Evolutionary conservation across 768 basidiomycete genomes (phyloP), one percentile per base, ranked within the genome.

Genomic region (Tephrocybe sp.): DNA sequence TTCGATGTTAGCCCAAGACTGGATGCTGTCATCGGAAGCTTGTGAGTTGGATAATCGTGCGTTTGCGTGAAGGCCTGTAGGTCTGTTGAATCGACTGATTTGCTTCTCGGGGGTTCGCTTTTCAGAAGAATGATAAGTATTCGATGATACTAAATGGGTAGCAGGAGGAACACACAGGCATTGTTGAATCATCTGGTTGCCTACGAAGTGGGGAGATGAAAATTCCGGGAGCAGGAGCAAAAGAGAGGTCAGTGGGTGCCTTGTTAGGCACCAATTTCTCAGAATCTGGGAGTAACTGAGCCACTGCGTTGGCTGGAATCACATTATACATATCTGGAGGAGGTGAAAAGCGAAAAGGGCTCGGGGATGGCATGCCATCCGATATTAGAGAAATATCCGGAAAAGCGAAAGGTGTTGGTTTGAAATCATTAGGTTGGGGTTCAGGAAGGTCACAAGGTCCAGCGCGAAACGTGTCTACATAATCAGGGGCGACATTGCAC

Each of bases 181-280:
- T 13, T 26, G 38, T n/a, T 7, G 26, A 26, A 3, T 52, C 32
- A 38, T 26, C 36, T 30, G 53, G 17, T 41, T 48, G 17, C 5
- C 51, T 54, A 26, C 58, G 60, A 31, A 71, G 62, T 12, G 71
- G 71, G 14, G 72, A 72, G 31, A 72, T 62, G 48, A 54, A 74
- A 19, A 72, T 70, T 14, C 68, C 72, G 34, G 70, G 67, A 19
- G 63, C 68, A 34, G 71, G 71, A 36, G 69, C 65, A 55, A 72
- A 74, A 22, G 31, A 32, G 20, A 43, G 41, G 22, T 7, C 26
- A 26, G 7, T 7, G 7, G 39, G 3, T 17, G 23, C 10, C 20
- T 30, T 36, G 7, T 23, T 14, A 2, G n/a, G 16, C 7, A 30
- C 39, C 19, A 11, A 4, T 26, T 19, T 39, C 14, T 14, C 14